Conservation (phyloP, 495 filamentous ascomycete genomes). For the Mytilinidion resinicola region DNA sequence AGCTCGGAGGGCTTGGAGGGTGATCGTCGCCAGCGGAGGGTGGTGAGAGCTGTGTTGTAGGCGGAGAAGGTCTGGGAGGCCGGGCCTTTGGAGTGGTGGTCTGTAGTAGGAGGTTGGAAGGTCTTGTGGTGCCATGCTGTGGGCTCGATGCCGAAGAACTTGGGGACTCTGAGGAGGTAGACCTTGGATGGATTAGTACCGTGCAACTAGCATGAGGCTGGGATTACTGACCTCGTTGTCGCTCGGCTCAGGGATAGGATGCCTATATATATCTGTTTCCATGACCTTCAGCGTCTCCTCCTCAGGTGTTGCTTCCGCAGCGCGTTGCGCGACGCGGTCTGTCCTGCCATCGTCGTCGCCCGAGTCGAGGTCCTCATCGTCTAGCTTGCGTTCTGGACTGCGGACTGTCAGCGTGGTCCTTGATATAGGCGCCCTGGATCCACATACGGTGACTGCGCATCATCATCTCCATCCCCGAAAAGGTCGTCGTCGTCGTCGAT, state of each 20-base stretch:
- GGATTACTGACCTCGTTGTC: slow-evolving; percentile 41
- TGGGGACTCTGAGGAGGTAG: slow-evolving; percentile 70
- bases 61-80: slow-evolving; percentile 47
- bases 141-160: slow-evolving; percentile 70
- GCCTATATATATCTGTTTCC: slow-evolving; percentile 38
- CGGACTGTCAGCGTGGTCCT: slow-evolving; percentile 28
- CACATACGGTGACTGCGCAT: slow-evolving; percentile 38
- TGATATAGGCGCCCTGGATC: slow-evolving; percentile 5
- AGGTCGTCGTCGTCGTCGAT: slow-evolving; percentile 33
- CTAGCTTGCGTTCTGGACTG: slow-evolving; percentile 48
- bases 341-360: slow-evolving; percentile 61
- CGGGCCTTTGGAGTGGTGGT: slow-evolving; percentile 43
- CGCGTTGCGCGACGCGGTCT: slow-evolving; percentile 39
- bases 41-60: slow-evolving; percentile 59
- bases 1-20: slow-evolving; percentile 53
- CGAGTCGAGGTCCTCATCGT: slow-evolving; percentile 73
- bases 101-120: slow-evolving; percentile 57
- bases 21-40: slow-evolving; percentile 63
- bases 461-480: slow-evolving; percentile 40
- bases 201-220: background rate
- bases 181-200: slow-evolving; percentile 45
- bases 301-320: slow-evolving; percentile 21
- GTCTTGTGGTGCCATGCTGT: slow-evolving; percentile 64
- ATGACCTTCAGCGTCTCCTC: slow-evolving; percentile 28
- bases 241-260: slow-evolving; percentile 63